Conservation (phyloP, 2,329 filamentous ascomycete species). For the Hawksworthiomyces lignivorus region DNA sequence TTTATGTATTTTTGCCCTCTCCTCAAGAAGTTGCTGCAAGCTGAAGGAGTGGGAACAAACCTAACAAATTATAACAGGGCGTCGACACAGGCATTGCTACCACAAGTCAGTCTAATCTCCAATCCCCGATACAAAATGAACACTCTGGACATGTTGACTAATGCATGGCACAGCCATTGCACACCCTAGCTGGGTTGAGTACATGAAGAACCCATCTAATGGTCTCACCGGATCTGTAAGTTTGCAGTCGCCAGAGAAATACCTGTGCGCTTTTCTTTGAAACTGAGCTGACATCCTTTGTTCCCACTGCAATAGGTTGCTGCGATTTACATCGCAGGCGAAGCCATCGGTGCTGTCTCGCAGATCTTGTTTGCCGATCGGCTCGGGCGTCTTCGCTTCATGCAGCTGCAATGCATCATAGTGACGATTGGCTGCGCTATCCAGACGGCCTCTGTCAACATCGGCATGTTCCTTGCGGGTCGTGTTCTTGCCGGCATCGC, state of each 20-base stretch:
- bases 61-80: constrained; percentile 28
- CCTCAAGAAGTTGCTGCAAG: too few relatives aligned
- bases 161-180: constrained; percentile 38
- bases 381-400: constrained; percentile 45
- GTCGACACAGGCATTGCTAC: constrained; percentile 55
- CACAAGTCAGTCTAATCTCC: constrained; percentile 41
- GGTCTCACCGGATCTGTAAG: constrained; percentile 44
- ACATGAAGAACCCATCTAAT: constrained; percentile 48
- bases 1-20: constrained; percentile 36
- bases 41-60: too few relatives aligned
- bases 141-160: not conserved
- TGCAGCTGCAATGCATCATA: constrained; percentile 44
- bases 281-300: not conserved
- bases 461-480: constrained; percentile 46
- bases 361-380: constrained; percentile 47
- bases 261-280: too few relatives aligned
- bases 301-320: constrained; percentile 32
- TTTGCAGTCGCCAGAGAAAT: not conserved
- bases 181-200: constrained; percentile 51
- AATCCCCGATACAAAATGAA: too few relatives aligned
- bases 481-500: constrained; percentile 39
- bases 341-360: constrained; percentile 44
- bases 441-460: constrained; percentile 46
- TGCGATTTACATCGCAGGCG: constrained; percentile 52
- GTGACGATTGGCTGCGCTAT: constrained; percentile 47